A percentile compares a stretch with the other conserved stretches of the same genome.
phyloP scores from a whole-genome alignment of 176 grass and related monocot species.

The Oryza glumipatula region DNA sequence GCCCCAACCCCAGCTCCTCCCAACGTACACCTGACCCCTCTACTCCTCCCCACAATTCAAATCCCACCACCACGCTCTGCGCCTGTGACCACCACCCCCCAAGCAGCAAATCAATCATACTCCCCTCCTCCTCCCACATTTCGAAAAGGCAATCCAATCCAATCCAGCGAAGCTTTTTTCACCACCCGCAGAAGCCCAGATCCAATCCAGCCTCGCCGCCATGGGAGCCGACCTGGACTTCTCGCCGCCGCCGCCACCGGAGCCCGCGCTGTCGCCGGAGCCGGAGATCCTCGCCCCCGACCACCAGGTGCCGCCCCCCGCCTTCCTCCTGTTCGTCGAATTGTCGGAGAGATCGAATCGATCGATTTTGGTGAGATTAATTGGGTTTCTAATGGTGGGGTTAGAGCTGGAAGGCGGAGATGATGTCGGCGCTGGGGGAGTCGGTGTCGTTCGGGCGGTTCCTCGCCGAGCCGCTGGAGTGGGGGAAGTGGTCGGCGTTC shows the following conservation, averaged over 20 bases:
- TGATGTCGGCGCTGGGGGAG: slow-evolving; percentile 71
- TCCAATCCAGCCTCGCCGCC: not conserved
- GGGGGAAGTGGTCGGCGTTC: slow-evolving; percentile 78
- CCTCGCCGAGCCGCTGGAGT: slow-evolving; percentile 75
- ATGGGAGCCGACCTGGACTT: not conserved
- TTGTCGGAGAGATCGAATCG: no score
- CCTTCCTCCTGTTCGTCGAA: no score
- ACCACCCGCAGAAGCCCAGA: not conserved
- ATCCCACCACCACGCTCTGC: not conserved
- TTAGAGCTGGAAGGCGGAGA: slow-evolving; percentile 48
- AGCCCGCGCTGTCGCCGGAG: slow-evolving; percentile 30
- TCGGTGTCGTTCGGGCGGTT: slow-evolving; percentile 80
- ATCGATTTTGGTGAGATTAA: not conserved
- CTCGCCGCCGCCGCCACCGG: slow-evolving; percentile 13
- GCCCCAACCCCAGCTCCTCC: not conserved
- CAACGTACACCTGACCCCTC: slow-evolving; percentile 13
- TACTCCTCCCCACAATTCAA: not conserved
- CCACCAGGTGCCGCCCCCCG: not conserved
- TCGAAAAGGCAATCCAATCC: not conserved
- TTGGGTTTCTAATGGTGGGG: no score
- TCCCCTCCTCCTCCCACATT: not conserved
- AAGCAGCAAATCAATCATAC: no score
- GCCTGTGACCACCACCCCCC: not conserved
- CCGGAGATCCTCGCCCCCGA: slow-evolving; percentile 5
- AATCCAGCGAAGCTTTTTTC: slow-evolving; percentile 3